phyloP scores from a whole-genome alignment of 2,329 filamentous ascomycete genomes.

The Cercospora sp. region DNA sequence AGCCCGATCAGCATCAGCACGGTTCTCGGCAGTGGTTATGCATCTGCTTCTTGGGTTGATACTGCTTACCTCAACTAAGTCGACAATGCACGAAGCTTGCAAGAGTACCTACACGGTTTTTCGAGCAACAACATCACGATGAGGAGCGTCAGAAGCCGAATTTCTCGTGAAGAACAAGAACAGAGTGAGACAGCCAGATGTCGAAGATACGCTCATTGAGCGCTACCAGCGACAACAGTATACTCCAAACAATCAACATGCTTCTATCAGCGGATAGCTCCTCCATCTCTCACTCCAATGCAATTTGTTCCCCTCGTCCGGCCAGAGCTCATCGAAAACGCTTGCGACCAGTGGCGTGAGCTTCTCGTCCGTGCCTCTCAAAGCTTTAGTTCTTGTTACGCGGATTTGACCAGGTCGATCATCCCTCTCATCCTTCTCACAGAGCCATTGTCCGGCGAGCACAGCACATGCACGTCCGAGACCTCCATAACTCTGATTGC shows the following conservation, averaged over 20 bases:
- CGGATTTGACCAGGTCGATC: neutral
- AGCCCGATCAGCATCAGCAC: slow-evolving; percentile 46
- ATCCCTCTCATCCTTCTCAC: neutral
- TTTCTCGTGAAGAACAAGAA: too few species aligned
- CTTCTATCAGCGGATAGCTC: neutral
- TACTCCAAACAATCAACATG: neutral
- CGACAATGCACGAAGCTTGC: neutral
- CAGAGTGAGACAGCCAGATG: neutral
- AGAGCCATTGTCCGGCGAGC: neutral
- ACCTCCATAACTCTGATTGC: neutral
- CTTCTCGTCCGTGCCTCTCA: neutral
- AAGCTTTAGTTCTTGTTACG: neutral
- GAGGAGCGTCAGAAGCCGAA: neutral
- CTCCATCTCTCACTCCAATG: neutral
- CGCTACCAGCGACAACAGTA: neutral
- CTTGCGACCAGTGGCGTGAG: neutral
- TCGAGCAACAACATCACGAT: neutral
- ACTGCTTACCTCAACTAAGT: neutral
- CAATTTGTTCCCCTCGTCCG: neutral
- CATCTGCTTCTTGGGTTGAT: slow-evolving; percentile 45
- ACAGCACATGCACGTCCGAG: neutral
- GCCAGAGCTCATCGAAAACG: neutral
- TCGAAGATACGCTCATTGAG: neutral
- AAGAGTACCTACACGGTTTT: neutral
- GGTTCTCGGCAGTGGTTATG: slow-evolving; percentile 50